Percentiles rank a stretch among this genome's conserved stretches.
phyloP scores from a whole-genome alignment of 1,284 basidiomycete genomes.

The Volvariella volvacea region DNA sequence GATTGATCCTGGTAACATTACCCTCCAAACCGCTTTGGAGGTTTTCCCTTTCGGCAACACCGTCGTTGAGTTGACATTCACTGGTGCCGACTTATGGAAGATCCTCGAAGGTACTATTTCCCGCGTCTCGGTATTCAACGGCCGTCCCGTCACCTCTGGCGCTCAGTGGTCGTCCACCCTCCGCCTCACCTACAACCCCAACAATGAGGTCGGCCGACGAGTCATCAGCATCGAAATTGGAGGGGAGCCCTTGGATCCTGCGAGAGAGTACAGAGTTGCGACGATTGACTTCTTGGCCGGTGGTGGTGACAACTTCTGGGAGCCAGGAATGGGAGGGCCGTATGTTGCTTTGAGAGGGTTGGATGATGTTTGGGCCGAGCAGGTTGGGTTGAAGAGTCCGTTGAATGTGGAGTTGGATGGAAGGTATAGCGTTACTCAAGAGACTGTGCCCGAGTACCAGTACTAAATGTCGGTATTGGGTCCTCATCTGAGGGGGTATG shows the following conservation, averaged over 20 bases:
- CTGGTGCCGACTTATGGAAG: conserved; percentile 19
- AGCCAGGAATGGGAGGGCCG: conserved; percentile 13
- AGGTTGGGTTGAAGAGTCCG: conserved; percentile 14
- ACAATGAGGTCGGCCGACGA: conserved; percentile 18
- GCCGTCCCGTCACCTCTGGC: conserved; percentile 25
- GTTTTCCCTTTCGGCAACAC: conserved; percentile 28
- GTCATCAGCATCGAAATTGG: conserved; percentile 28
- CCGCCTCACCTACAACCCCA: conserved; percentile 28
- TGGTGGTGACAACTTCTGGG: conserved; percentile 33
- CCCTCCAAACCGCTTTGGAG: conserved; percentile 21
- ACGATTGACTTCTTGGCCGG: conserved; percentile 30
- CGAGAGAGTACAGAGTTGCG: conserved; percentile 24
- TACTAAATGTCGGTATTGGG: too few species aligned
- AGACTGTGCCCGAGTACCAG: neutral
- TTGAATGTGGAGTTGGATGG: neutral
- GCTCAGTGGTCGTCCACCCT: conserved; percentile 31
- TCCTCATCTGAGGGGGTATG: too few species aligned
- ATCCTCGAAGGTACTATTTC: conserved; percentile 30
- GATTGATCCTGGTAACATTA: conserved; percentile 31
- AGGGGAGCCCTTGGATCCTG: conserved; percentile 18
- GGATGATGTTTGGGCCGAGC: conserved; percentile 26
- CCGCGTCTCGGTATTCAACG: conserved; percentile 22
- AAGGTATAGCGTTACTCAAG: neutral
- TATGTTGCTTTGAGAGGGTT: conserved; percentile 24
- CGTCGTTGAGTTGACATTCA: conserved; percentile 28